phyloP scores from a whole-genome alignment of 176 grass and related monocot genomes.

The Phoenix roebelenii region DNA sequence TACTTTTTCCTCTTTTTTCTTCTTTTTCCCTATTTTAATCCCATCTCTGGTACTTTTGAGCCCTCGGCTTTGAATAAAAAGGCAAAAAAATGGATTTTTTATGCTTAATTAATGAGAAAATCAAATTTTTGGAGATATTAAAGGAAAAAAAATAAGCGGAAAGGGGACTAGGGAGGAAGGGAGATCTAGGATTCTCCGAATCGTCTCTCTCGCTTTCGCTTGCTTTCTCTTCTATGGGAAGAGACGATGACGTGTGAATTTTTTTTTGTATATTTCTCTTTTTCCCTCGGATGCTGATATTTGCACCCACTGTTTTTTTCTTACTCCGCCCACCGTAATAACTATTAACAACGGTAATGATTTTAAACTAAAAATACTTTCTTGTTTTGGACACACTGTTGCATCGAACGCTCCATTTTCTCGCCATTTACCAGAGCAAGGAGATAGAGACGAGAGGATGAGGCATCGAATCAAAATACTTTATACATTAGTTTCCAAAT shows the following conservation, averaged over 20 bases:
- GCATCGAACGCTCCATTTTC: too few species aligned
- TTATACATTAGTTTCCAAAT: too few species aligned
- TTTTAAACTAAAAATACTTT: too few species aligned
- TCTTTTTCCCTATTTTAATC: conserved; percentile 2
- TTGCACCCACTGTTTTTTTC: conserved; percentile 4
- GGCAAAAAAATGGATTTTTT: background rate
- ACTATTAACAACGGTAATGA: too few species aligned
- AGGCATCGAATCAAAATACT: too few species aligned
- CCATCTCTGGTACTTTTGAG: background rate
- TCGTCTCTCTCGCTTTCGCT: conserved; percentile 1
- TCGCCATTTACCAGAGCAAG: too few species aligned
- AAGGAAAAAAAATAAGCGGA: background rate
- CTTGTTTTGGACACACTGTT: too few species aligned
- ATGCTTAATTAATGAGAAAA: too few species aligned
- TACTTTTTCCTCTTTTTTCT: conserved; percentile 19
- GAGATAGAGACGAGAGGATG: too few species aligned
- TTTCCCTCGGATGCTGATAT: conserved; percentile 10
- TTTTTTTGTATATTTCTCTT: background rate
- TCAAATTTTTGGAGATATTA: background rate
- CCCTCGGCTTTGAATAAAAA: background rate
- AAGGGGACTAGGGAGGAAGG: background rate
- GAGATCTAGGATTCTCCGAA: conserved; percentile 20
- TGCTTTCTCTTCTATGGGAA: background rate
- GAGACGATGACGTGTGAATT: conserved; percentile 12
- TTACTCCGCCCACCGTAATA: too few species aligned